Percentiles rank a stretch among this genome's conserved stretches.
phyloP scores from a whole-genome alignment of 495 filamentous ascomycete species.

The Daldinia bambusicola region DNA sequence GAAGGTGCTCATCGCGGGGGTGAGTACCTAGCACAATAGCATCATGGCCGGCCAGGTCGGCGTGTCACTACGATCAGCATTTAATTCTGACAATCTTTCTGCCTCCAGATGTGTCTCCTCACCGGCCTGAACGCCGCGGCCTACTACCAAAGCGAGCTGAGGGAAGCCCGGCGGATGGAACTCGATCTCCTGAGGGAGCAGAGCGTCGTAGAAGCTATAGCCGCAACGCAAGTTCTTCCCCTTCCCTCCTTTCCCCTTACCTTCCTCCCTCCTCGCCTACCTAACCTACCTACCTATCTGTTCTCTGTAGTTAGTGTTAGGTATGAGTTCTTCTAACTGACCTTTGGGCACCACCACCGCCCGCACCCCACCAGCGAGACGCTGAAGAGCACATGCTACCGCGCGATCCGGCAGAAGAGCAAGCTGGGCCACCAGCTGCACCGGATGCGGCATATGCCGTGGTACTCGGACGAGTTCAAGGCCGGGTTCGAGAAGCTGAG shows the following conservation, averaged over 20 bases:
- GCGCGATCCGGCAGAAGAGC: background rate
- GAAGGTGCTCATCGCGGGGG: background rate
- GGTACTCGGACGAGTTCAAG: background rate
- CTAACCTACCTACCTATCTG: too few species aligned
- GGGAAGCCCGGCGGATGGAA: background rate
- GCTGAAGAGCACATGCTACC: too few species aligned
- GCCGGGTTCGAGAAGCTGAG: background rate
- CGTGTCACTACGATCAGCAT: background rate
- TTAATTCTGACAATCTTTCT: too few species aligned
- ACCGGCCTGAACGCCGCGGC: background rate
- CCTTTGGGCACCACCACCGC: too few species aligned
- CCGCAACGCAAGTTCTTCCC: background rate
- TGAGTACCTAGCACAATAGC: too few species aligned
- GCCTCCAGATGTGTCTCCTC: background rate
- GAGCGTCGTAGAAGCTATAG: background rate
- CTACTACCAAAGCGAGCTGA: background rate
- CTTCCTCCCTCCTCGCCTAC: too few species aligned
- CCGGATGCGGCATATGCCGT: background rate
- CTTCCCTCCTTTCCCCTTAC: background rate
- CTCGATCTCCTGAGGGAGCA: background rate
- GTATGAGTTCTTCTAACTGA: too few species aligned
- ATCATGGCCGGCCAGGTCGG: too few species aligned
- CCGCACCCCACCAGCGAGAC: too few species aligned
- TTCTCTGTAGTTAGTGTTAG: too few species aligned
- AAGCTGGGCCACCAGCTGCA: background rate